Evolutionary conservation across 2,329 filamentous ascomycete species (phyloP), one percentile per base, ranked within the genome.

Genomic region (Alternaria ventricosa): DNA sequence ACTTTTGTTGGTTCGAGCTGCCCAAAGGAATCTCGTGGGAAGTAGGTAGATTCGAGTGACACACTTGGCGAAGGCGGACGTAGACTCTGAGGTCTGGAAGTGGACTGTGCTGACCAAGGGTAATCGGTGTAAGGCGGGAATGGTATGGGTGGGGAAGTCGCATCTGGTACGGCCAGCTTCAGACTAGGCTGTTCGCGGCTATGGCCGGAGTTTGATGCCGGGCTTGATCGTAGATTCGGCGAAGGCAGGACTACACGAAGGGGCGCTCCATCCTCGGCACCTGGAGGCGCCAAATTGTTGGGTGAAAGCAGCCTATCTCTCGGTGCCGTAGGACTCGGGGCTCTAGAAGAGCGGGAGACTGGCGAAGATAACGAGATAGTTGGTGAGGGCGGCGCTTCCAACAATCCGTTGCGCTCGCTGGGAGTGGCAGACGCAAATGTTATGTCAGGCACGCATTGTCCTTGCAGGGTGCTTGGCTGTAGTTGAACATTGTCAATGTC

Each of bases 41-140:
- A 85, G 25, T 55, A 63, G 60, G 83, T 63, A 2, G 85, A 86
- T 43, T 81, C 82, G 22, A 83, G 80, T 62, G 86, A 82, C 72
- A 86, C 69, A 71, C 83, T 78, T 53, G 87, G 79, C 18, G 85
- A 80, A 23, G 87, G 85, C 33, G 90, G 78, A 63, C 84, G 83
- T 58, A 90, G 84, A 68, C 89, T 89, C 1, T 86, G 84, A 25
- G 85, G 78, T 47, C 82, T 75, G 4, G 87, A 84, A 7, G 82
- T 82, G 12, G 73, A 74, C 28, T 72, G 69, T 3, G 82, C 77
- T 9, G 82, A 82, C 41, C 73, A 73, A 10, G 79, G 75, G 60
- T 82, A 79, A 41, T 94, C 92, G 3, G 86, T 84, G 67, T 89
- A 92, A 6, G 84, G 79, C 2, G 92, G 92, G 65, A 96, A 95